Base-by-base conservation (phyloP, 106 monocot genomes). In the Alisma plantagoaquatica region DNA sequence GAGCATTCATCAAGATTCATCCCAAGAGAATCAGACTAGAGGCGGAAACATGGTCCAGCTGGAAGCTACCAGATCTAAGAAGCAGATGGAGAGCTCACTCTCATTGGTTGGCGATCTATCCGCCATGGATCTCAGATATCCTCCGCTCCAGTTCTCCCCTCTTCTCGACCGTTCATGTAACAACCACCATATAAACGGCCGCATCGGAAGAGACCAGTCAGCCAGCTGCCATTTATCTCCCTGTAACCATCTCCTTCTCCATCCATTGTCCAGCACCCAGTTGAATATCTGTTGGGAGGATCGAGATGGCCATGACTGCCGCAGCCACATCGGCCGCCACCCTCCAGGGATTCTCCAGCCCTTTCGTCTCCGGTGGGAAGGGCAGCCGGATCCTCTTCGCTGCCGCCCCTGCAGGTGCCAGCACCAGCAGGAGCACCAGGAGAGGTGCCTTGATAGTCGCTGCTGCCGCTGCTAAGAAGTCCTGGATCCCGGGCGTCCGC, bases 51-150 rank as follows among this genome's bases (percentile, higher is more conserved):
- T n/a, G n/a, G n/a, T n/a, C n/a, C n/a, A n/a, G n/a, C n/a, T n/a
- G n/a, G n/a, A n/a, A n/a, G n/a, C n/a, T n/a, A n/a, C n/a, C n/a
- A n/a, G n/a, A n/a, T n/a, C n/a, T n/a, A n/a, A n/a, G n/a, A n/a
- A n/a, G n/a, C n/a, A n/a, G n/a, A n/a, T n/a, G n/a, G n/a, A n/a
- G n/a, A n/a, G n/a, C n/a, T n/a, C n/a, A n/a, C n/a, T 56, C 73
- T 56, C 65, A 92, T 92, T 92, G 92, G 92, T 31, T 64, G 71
- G 73, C 54, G 82, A 78, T 82, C 85, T 86, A 86, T 86, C 91
- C 78, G 23, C 42, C 75, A 38, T 27, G 53, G 70, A 26, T 64
- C 57, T 12, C 27, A 65, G 83, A 83, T 83, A 76, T 65, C 76
- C 61, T 55, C 17, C 61, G 23, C 29, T 49, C 49, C 32, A 30